Evolutionary conservation across 2,329 filamentous ascomycete genomes (phyloP), one percentile per base, ranked within the genome.

Genomic region (Elsinoe arachidis): DNA sequence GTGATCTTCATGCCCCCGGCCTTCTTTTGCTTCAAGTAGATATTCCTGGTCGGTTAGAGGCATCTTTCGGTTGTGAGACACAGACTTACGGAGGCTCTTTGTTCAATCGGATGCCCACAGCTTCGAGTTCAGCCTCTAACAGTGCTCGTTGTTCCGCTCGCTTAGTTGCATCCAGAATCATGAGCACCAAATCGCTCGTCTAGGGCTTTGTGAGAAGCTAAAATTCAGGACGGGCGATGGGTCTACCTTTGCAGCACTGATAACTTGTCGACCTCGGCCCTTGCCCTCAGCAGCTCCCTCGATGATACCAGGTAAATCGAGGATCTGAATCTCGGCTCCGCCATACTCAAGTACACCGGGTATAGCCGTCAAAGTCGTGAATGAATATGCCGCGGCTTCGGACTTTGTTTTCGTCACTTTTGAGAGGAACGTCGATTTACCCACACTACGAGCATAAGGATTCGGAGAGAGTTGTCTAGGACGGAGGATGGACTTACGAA

Each of bases 1-100:
- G 88, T 97, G 69, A 99, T 96, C 74, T 99, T 99, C 89, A 99
- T 93, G 60, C 95, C 93, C 58, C 93, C 93, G 0, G 92, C 90
- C 69, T 93, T 96, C 74, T 99, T 99, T 23, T 79, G 79, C 73
- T 99, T 99, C 58, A 99, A 82, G 70, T 97, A 97, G 72, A 99
- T 97, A 72, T 99, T 99, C 34, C 88, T 92, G 61, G 2, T 30
- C 14, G 5, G 30, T 46, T 14, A 26, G 23, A n/a, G 23, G 6
- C 12, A 6, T 14, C 3, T 12, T 11, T 12, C 34, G n/a, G 14
- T 53, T 9, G 51, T 33, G 15, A 11, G 17, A 35, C 5, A 34
- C 12, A 7, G 10, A 58, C 86, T 70, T 76, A 92, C 84, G 93
- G 93, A 58, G 92, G 90, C 61, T 95, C 86, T 63, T 88, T 81